These are phyloP conservation scores for Syncephalastrum contaminatum DNA, from an alignment of 371 early-diverging fungal genomes.

Conservation along the genomic window DNA sequence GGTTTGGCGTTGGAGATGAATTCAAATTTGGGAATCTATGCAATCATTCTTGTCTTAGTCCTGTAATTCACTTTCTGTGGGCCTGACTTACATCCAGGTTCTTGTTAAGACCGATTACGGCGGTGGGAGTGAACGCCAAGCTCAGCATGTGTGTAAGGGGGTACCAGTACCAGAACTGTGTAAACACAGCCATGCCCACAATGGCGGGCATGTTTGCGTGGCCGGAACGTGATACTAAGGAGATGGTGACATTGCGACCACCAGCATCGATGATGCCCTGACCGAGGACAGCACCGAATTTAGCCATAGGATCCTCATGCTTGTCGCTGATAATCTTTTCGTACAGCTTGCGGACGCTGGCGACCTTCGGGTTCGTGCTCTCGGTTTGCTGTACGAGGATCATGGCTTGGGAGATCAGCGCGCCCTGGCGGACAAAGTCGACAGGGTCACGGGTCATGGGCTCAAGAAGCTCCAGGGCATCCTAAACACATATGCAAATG, in stretches of 20 bases:
- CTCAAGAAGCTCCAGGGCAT: constrained; percentile 95
- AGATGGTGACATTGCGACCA: constrained; percentile 96
- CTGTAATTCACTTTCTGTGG: neutral
- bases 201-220: constrained; percentile 92
- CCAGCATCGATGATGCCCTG: constrained; percentile 98
- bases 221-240: constrained; percentile 86
- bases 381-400: constrained; percentile 97
- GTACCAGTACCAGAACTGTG: constrained; percentile 99
- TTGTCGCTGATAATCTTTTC: constrained; percentile 91
- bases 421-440: constrained; percentile 98
- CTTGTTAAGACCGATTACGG: constrained; percentile 91
- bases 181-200: constrained; percentile 95
- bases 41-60: neutral
- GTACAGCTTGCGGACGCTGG: constrained; percentile 80
- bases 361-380: constrained; percentile 72
- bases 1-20: constrained; percentile 84
- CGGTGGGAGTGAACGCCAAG: constrained; percentile 94
- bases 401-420: constrained; percentile 97
- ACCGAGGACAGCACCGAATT: constrained; percentile 97
- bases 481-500: too few relatives aligned
- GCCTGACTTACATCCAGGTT: constrained; percentile 61
- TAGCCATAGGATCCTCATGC: constrained; percentile 92
- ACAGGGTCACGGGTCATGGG: constrained; percentile 97
- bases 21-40: constrained; percentile 81
- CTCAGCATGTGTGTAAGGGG: constrained; percentile 95